phyloP scores from a whole-genome alignment of 1,284 basidiomycete genomes.

The Entoloma clypeatum region DNA sequence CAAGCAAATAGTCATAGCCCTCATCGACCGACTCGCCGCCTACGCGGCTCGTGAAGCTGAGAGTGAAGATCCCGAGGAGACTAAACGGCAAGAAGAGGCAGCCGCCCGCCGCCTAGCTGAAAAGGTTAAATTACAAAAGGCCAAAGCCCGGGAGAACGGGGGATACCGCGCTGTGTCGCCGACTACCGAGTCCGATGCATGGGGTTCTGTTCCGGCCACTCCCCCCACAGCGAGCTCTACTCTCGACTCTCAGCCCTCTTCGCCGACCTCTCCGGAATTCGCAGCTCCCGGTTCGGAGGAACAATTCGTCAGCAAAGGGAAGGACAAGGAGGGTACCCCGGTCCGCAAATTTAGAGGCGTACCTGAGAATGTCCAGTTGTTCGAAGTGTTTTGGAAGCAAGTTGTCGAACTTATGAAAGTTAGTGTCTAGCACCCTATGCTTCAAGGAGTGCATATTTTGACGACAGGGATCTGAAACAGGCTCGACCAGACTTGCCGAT shows the following conservation, averaged over 20 bases:
- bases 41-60: conserved; percentile 94
- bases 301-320: conserved; percentile 45
- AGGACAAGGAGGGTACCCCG: conserved; percentile 47
- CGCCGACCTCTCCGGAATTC: conserved; percentile 13
- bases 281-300: conserved; percentile 24
- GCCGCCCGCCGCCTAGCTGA: conserved; percentile 83
- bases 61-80: conserved; percentile 89
- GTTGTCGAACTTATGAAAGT: conserved; percentile 97
- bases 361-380: conserved; percentile 87
- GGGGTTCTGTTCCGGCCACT: conserved; percentile 33
- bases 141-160: conserved; percentile 51
- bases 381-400: conserved; percentile 97
- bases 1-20: conserved; percentile 92
- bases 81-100: conserved; percentile 85
- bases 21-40: conserved; percentile 92
- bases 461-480: conserved; percentile 37
- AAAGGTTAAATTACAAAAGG: conserved; percentile 74
- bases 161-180: conserved; percentile 35
- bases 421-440: conserved; percentile 13
- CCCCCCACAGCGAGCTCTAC: conserved; percentile 29
- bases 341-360: conserved; percentile 87
- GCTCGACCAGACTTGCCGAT: conserved; percentile 93
- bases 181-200: conserved; percentile 34
- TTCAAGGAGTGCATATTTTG: conserved; percentile 1
- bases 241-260: conserved; percentile 25